These are phyloP conservation scores for Spathaspora girioi DNA, from an alignment of 805 yeast species.

Conservation along the genomic window DNA sequence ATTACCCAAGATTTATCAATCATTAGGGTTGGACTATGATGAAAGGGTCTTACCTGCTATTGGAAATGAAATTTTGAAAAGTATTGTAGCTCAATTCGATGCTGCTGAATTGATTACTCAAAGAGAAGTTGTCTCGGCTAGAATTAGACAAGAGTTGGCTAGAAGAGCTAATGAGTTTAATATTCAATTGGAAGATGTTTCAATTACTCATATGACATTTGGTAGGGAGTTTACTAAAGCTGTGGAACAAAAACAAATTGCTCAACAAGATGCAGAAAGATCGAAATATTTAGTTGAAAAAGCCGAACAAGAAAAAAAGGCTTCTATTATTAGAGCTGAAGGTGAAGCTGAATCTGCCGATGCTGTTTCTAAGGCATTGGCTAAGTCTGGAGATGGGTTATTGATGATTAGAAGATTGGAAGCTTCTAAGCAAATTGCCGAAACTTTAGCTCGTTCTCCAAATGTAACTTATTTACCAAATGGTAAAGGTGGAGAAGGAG, in stretches of 20 bases:
- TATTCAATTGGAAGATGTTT: conserved; percentile 91
- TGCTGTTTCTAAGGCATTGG: conserved; percentile 84
- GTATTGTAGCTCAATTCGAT: conserved; percentile 90
- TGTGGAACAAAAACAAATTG: conserved; percentile 97
- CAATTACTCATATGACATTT: conserved; percentile 96
- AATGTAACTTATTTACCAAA: conserved; percentile 88
- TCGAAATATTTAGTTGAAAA: conserved; percentile 90
- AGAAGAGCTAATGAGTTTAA: conserved; percentile 83
- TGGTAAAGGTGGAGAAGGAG: conserved; percentile 27
- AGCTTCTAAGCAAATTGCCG: conserved; percentile 94
- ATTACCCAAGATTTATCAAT: conserved; percentile 85
- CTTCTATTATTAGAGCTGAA: conserved; percentile 92
- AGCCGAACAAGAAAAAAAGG: conserved; percentile 97
- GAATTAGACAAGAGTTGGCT: conserved; percentile 82
- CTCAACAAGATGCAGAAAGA: conserved; percentile 98
- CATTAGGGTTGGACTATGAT: conserved; percentile 90
- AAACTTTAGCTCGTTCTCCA: conserved; percentile 74
- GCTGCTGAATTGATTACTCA: conserved; percentile 97
- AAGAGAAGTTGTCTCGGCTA: conserved; percentile 89
- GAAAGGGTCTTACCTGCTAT: conserved; percentile 90
- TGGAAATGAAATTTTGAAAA: conserved; percentile 86
- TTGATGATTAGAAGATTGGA: conserved; percentile 91
- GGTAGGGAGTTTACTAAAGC: conserved; percentile 97
- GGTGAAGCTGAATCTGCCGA: conserved; percentile 99
- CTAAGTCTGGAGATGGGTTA: conserved; percentile 94